phyloP scores from a whole-genome alignment of 371 early-diverging fungal species.

The Mortierella polycephala region DNA sequence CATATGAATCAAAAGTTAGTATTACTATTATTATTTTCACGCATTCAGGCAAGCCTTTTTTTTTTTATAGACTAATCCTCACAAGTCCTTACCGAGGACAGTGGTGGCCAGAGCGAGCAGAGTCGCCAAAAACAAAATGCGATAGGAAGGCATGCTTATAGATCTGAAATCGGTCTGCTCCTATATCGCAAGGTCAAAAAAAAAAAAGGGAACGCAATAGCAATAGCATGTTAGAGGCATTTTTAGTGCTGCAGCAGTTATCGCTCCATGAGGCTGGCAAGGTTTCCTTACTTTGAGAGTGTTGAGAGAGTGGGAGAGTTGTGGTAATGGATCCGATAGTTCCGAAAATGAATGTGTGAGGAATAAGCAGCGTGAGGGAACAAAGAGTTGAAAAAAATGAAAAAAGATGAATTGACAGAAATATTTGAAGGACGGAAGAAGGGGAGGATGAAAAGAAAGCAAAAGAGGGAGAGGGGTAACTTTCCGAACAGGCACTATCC shows the following conservation, averaged over 20 bases:
- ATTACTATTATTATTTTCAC: too few relatives aligned
- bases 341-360: not conserved
- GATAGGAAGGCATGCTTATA: slow-evolving; percentile 1
- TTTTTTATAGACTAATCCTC: not conserved
- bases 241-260: too few relatives aligned
- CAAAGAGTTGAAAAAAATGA: not conserved
- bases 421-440: not conserved
- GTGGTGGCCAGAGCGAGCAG: slow-evolving; percentile 11
- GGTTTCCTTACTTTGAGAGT: too few relatives aligned
- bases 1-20: too few relatives aligned
- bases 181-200: not conserved
- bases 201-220: not conserved
- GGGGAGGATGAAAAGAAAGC: not conserved
- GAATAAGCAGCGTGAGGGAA: not conserved
- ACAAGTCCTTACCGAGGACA: slow-evolving; percentile 10
- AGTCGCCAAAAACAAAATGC: slow-evolving; percentile 7
- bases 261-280: too few relatives aligned
- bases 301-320: too few relatives aligned
- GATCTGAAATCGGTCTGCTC: not conserved
- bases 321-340: too few relatives aligned
- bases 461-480: not conserved
- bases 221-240: too few relatives aligned
- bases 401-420: not conserved
- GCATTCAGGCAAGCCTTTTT: not conserved
- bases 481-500: too few relatives aligned